Base-by-base conservation (phyloP, 148 eudicot genomes). In the Simmondsia chinensis region DNA sequence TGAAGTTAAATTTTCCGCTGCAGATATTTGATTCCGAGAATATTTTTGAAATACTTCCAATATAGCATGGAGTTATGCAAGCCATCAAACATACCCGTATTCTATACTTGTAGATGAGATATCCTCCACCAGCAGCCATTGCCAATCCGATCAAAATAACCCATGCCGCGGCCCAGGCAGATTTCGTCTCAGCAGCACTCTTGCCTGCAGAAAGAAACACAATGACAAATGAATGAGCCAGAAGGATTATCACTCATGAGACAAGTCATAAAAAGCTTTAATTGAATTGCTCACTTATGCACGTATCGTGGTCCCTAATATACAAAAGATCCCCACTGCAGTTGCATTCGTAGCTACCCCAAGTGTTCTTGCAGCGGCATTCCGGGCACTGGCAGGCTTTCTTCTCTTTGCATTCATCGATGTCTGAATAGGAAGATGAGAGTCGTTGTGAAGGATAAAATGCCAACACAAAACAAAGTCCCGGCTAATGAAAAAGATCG, bases 281-380 rank as follows among this genome's bases (percentile, higher is more conserved):
- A 43, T 14, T 27, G 18, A 41, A 11, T 9, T 51, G 52, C 88
- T 57, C 58, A 89, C 97, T 76, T 73, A 89, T 84, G 70, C 97
- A 89, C 34, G 95, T 82, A 63, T 84, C 97, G 42, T 84, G 95
- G 48, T 89, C 97, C 55, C 64, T 74, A 24, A 84, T 84, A 53
- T 89, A 89, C 72, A 89, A 51, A 20, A 74, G 79, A 54, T 73
- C 85, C 39, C 93, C 76, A 44, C 75, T 70, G 48, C 97, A 89
- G 49, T 69, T 45, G 64, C 97, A 89, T 0, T 84, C 85, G 25
- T 84, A 91, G 74, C 95, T 86, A 30, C 99, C 97, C 99, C 99
- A 91, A 15, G 82, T 86, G 62, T 91, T 72, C 71, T 72, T 85
- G 71, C 97, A 91, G 76, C 66, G 76, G 75, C 97, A 91, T 59